Percentiles rank a stretch among this genome's conserved stretches.
phyloP scores from a whole-genome alignment of 2,329 filamentous ascomycete genomes.

The Ophiostoma montium region DNA sequence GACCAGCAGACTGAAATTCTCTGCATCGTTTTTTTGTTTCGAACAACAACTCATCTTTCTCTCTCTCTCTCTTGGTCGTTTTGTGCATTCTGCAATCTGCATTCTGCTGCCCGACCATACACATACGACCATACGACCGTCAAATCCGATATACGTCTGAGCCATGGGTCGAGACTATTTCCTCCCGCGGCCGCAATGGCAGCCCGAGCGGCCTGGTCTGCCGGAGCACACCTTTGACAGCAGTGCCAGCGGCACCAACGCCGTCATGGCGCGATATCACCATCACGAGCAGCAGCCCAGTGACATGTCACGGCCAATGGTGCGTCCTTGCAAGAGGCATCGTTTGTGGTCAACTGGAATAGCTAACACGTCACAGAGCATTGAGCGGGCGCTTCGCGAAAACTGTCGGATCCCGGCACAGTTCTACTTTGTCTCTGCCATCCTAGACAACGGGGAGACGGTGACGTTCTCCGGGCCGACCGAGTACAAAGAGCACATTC shows the following conservation, averaged over 20 bases:
- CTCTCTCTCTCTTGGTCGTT: too few species aligned
- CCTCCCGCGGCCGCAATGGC: conserved; percentile 15
- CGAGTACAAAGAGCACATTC: conserved; percentile 24
- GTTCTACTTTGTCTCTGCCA: conserved; percentile 37
- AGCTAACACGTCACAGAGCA: conserved; percentile 16
- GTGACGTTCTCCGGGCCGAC: conserved; percentile 32
- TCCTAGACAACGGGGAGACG: conserved; percentile 32
- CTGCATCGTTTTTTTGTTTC: neutral
- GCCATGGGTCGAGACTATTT: conserved; percentile 14
- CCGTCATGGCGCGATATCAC: conserved; percentile 8
- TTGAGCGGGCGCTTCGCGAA: conserved; percentile 36
- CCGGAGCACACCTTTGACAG: conserved; percentile 8
- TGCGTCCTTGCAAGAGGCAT: conserved; percentile 2
- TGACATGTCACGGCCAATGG: conserved; percentile 16
- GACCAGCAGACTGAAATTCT: neutral
- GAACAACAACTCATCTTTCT: too few species aligned
- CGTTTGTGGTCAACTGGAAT: neutral
- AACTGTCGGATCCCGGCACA: conserved; percentile 37
- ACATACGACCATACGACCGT: too few species aligned
- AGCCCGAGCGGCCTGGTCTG: conserved; percentile 10
- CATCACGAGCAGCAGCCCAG: conserved; percentile 10
- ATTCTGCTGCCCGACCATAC: too few species aligned
- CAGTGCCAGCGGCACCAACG: conserved; percentile 2
- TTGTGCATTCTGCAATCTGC: too few species aligned
- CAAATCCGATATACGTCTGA: neutral